Evolutionary conservation across 2,329 filamentous ascomycete species (phyloP).

Genomic region (Didymella pomorum): DNA sequence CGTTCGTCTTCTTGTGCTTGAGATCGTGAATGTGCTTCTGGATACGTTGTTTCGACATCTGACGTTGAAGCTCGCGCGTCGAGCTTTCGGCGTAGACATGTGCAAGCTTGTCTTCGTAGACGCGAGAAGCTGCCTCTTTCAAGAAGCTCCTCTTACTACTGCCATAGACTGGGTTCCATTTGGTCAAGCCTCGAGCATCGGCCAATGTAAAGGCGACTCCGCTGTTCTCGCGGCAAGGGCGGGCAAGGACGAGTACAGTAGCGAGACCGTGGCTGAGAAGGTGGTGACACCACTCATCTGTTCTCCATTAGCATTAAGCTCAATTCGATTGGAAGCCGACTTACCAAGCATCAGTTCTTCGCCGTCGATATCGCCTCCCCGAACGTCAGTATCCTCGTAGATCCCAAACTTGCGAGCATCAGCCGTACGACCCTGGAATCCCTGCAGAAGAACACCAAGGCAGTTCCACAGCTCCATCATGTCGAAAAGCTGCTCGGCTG

Average conservation of each 20-base stretch:
- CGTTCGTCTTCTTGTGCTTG: constrained; percentile 47
- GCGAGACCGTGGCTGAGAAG: constrained; percentile 66
- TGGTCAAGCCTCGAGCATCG: constrained; percentile 62
- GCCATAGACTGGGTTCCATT: constrained; percentile 60
- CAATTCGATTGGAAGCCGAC: constrained; percentile 4
- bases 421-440: constrained; percentile 62
- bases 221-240: constrained; percentile 47
- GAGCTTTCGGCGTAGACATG: constrained; percentile 46
- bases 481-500: constrained; percentile 66
- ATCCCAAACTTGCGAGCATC: constrained; percentile 65
- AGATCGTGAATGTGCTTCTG: constrained; percentile 56
- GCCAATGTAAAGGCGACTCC: constrained; percentile 62
- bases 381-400: constrained; percentile 59
- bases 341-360: constrained; percentile 64
- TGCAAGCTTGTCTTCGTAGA: constrained; percentile 63
- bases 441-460: constrained; percentile 63
- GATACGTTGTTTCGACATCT: constrained; percentile 54
- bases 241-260: constrained; percentile 62
- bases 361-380: constrained; percentile 58
- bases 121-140: constrained; percentile 66
- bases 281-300: constrained; percentile 69
- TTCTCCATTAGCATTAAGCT: constrained; percentile 24
- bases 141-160: constrained; percentile 65
- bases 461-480: constrained; percentile 72
- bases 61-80: constrained; percentile 48